Percentiles rank a stretch among this genome's conserved stretches.
Evolutionary conservation across 2,329 filamentous ascomycete genomes (phyloP).

Genomic region (Aschersonia sp.): DNA sequence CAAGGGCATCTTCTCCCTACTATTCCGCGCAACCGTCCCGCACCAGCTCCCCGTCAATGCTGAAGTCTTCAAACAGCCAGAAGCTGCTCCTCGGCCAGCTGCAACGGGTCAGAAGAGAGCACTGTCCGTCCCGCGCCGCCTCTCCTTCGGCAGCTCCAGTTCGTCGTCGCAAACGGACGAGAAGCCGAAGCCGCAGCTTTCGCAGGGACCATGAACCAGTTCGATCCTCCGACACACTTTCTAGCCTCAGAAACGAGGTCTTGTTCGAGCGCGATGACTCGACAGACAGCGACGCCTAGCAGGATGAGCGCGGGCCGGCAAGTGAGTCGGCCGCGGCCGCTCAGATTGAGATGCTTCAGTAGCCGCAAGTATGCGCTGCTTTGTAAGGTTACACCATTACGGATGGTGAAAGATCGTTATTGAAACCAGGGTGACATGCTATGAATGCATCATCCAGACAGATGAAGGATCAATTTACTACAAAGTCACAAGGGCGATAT

Average conservation of each 20-base stretch:
- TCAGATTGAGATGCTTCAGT: no score
- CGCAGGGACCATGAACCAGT: slow-evolving; percentile 15
- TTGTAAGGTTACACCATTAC: no score
- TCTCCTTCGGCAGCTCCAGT: slow-evolving; percentile 19
- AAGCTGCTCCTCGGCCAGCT: slow-evolving; percentile 26
- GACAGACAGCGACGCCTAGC: not conserved
- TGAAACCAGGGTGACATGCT: no score
- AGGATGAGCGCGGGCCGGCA: not conserved
- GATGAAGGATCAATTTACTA: no score
- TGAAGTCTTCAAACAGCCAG: slow-evolving; percentile 25
- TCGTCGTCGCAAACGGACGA: slow-evolving; percentile 21
- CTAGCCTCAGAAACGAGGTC: slow-evolving; percentile 20
- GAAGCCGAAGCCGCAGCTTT: slow-evolving; percentile 22
- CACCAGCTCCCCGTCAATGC: slow-evolving; percentile 15
- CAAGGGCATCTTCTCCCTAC: slow-evolving; percentile 22
- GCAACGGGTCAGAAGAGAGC: slow-evolving; percentile 26
- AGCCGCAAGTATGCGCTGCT: no score
- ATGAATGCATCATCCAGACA: no score
- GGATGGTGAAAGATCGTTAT: no score
- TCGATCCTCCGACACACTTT: slow-evolving; percentile 14
- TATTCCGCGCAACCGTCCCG: slow-evolving; percentile 13
- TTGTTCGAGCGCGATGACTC: slow-evolving; percentile 8
- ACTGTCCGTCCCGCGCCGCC: slow-evolving; percentile 24
- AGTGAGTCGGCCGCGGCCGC: no score
- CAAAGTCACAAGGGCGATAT: no score